A percentile compares a stretch with the other conserved stretches of the same genome.
Evolutionary conservation across 441 rosid species (phyloP).

Genomic region (Cnidoscolus chayamansa): DNA sequence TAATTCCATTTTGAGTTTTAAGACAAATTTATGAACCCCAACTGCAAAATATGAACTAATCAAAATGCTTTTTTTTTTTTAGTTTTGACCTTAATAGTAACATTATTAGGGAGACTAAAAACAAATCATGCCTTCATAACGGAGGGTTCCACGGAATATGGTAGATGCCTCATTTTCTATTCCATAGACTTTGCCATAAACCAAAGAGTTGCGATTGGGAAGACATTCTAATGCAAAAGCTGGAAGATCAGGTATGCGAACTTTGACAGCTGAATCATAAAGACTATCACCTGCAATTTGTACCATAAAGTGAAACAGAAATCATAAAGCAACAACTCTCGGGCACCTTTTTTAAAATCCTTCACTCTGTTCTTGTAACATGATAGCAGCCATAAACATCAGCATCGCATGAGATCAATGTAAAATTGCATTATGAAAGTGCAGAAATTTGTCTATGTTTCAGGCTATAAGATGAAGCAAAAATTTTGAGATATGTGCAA

Average conservation of each 20-base stretch:
- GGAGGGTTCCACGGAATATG: conserved; percentile 86
- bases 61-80: not conserved
- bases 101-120: conserved; percentile 1
- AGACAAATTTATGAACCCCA: not conserved
- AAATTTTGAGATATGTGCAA: not conserved
- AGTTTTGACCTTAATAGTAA: not conserved
- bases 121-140: conserved; percentile 68
- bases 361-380: not conserved
- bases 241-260: conserved; percentile 72
- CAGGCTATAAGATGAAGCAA: not conserved
- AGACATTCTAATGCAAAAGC: conserved; percentile 94
- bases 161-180: conserved; percentile 77
- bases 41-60: not conserved
- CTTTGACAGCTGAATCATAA: conserved; percentile 64
- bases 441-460: not conserved
- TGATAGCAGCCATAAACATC: not conserved
- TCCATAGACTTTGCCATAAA: conserved; percentile 71
- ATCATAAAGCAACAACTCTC: not conserved
- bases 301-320: conserved; percentile 14
- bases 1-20: conserved; percentile 2
- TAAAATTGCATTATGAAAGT: not conserved
- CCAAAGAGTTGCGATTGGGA: conserved; percentile 81
- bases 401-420: not conserved
- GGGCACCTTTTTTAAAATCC: not conserved
- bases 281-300: conserved; percentile 59